Percentiles rank a stretch among this genome's conserved stretches.
These are phyloP conservation scores for Arachis stenosperma DNA, from an alignment of 306 rosid genomes.

Conservation along the genomic window DNA sequence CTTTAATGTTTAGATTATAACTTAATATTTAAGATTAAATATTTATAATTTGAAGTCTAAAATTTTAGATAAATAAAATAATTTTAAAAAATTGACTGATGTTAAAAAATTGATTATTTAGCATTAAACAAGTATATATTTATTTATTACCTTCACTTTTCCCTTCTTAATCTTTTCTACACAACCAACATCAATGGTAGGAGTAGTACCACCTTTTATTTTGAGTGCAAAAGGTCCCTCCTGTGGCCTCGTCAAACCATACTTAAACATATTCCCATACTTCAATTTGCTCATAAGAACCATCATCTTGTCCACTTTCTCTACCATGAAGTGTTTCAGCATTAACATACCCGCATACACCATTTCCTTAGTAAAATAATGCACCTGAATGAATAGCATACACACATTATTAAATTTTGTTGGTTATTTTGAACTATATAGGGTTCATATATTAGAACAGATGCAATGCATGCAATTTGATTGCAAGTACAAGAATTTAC, in stretches of 20 bases:
- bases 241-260: constrained; percentile 54
- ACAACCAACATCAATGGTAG: constrained; percentile 73
- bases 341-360: constrained; percentile 57
- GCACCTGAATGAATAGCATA: constrained; percentile 44
- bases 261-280: constrained; percentile 52
- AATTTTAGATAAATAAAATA: too few species aligned
- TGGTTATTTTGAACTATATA: too few species aligned
- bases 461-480: too few species aligned
- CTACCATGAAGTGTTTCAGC: constrained; percentile 41
- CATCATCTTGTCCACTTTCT: constrained; percentile 46
- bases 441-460: too few species aligned
- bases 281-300: constrained; percentile 38
- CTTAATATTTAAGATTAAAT: too few species aligned
- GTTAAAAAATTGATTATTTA: too few species aligned
- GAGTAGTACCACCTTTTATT: constrained; percentile 48
- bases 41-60: too few species aligned
- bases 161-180: constrained; percentile 46
- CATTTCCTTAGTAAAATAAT: constrained; percentile 54
- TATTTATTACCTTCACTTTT: constrained; percentile 47
- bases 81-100: too few species aligned
- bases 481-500: too few species aligned
- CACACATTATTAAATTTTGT: too few species aligned
- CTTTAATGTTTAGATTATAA: too few species aligned
- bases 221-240: constrained; percentile 62
- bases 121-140: too few species aligned